Evolutionary conservation across 2,329 filamentous ascomycete genomes (phyloP), one percentile per base, ranked within the genome.

Genomic region (Cladophialophora immunda): DNA sequence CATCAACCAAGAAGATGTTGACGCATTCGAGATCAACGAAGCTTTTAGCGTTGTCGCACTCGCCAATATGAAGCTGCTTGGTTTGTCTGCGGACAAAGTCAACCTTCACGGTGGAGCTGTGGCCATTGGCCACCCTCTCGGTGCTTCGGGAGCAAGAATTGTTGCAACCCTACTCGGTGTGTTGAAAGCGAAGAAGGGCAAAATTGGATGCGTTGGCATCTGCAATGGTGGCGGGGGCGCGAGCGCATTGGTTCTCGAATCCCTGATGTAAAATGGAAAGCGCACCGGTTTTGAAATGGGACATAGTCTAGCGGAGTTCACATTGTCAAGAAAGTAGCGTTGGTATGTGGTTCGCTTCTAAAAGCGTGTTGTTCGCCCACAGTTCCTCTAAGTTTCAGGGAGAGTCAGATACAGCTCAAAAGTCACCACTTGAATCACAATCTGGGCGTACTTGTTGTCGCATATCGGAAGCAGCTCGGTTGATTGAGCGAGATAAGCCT

Each of bases 1-100:
- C 70, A 83, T 99, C 69, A 87, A 88, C 65, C 86, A 89, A 73
- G 88, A 90, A 70, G 86, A 92, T 67, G 86, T 99, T 66, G 94
- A 98, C 76, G 95, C 89, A 74, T 99, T 95, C 80, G 95, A 99
- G 86, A 97, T 99, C 86, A 99, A 99, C 85, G 95, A 99, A 85
- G 95, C 95, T 50, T 99, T 99, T 85, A 95, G 92, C 70, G 95
- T 97, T 58, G 95, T 99, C 70, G 93, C 95, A 45, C 87, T 99
- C 60, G 94, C 95, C 73, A 99, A 99, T 85, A 89, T 97, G 83
- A 97, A 99, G 87, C 81, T 98, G 63, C 89, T 99, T 47, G 86
- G 85, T 69, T 83, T 99, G 65, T 84, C 85, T 71, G 86, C 92
- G 72, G 92, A 94, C 67, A 96, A 93, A 82, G 94, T 99, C 78